Evolutionary conservation across 768 basidiomycete species (phyloP).

Genomic region (Termitomyces sp.): DNA sequence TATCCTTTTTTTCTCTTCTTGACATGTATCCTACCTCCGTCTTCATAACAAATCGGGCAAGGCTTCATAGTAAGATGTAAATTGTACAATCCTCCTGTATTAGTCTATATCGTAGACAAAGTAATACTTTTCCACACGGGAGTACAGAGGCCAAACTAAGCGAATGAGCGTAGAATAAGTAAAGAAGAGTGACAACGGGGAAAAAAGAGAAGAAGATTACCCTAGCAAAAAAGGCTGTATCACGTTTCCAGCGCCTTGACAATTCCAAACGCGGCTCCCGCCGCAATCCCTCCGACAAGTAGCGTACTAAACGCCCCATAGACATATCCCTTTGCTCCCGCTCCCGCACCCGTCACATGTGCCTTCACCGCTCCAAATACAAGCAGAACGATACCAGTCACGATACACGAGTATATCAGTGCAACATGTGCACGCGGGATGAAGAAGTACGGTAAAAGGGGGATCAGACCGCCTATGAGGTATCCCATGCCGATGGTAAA

Average conservation of each 20-base stretch:
- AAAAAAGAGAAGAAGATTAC: neutral
- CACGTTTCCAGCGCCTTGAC: constrained; percentile 43
- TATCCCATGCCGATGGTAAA: constrained; percentile 96
- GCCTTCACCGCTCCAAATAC: constrained; percentile 92
- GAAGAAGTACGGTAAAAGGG: constrained; percentile 92
- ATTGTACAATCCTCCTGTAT: neutral
- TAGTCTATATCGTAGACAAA: neutral
- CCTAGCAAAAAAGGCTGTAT: too few relatives aligned
- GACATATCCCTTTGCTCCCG: constrained; percentile 62
- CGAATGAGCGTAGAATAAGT: neutral
- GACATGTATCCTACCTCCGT: too few relatives aligned
- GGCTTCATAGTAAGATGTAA: too few relatives aligned
- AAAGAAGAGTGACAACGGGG: neutral
- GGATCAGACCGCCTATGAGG: constrained; percentile 89
- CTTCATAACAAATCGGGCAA: too few relatives aligned
- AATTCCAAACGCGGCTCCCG: constrained; percentile 61
- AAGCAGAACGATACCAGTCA: constrained; percentile 84
- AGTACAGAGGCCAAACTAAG: neutral
- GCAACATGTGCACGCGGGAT: constrained; percentile 64
- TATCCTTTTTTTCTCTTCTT: too few relatives aligned
- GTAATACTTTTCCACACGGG: neutral
- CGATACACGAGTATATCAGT: constrained; percentile 67
- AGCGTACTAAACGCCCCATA: constrained; percentile 88
- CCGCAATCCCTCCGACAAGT: constrained; percentile 87
- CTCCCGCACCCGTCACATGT: constrained; percentile 79